A percentile compares a stretch with the other conserved stretches of the same genome.
Conservation (phyloP, 805 yeast genomes). For the Myxozyma mucilagina region DNA sequence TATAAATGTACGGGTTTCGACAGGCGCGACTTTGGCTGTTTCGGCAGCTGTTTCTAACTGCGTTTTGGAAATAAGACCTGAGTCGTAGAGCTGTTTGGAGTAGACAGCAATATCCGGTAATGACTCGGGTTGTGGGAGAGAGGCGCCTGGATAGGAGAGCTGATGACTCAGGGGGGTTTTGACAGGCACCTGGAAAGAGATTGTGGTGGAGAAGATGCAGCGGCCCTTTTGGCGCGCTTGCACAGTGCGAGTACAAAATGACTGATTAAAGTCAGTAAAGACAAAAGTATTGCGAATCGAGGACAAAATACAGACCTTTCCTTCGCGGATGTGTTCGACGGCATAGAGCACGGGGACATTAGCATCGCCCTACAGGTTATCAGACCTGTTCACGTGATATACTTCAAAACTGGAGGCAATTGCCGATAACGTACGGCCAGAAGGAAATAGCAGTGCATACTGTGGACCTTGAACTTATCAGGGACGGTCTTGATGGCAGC, state of each 20-base stretch:
- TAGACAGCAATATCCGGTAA: conserved; percentile 1
- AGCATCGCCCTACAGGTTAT: conserved; percentile 23
- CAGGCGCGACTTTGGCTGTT: conserved; percentile 4
- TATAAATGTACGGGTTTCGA: neutral
- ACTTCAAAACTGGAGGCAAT: neutral
- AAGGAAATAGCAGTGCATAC: conserved; percentile 35
- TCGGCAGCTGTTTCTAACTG: neutral
- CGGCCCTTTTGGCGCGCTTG: conserved; percentile 55
- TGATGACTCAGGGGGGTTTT: conserved; percentile 14
- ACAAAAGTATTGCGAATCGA: no score
- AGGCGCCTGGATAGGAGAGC: conserved; percentile 8
- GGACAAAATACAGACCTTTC: conserved; percentile 40
- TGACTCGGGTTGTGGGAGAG: conserved; percentile 28
- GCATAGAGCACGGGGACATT: conserved; percentile 51
- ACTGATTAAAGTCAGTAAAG: conserved; percentile 25
- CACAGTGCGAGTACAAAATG: conserved; percentile 55
- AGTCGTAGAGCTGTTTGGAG: neutral
- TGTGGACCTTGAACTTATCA: conserved; percentile 24
- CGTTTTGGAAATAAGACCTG: neutral
- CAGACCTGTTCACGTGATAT: neutral
- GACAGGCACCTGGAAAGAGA: conserved; percentile 46
- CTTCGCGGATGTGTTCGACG: conserved; percentile 55
- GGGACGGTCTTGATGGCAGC: conserved; percentile 34
- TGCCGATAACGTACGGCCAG: conserved; percentile 25
- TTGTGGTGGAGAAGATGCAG: conserved; percentile 53